These are phyloP conservation scores for Ambrosiella xylebori DNA, from an alignment of 2,329 filamentous ascomycete species.

Conservation along the genomic window DNA sequence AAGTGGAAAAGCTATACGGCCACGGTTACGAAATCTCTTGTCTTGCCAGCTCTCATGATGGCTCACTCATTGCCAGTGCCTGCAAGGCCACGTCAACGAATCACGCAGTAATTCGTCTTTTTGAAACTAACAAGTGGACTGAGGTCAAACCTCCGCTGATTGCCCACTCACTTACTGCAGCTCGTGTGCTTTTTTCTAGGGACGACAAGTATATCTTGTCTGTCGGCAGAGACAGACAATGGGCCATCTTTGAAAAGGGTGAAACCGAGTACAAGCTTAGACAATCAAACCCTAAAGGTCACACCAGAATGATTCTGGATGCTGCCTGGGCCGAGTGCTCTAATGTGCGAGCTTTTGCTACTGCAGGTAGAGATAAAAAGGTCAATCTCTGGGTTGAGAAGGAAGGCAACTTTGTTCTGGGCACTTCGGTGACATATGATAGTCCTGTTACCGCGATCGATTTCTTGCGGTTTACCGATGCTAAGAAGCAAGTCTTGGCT, in stretches of 20 bases:
- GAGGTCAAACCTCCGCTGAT: constrained; percentile 68
- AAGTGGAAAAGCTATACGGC: constrained; percentile 90
- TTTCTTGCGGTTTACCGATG: constrained; percentile 30
- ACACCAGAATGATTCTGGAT: constrained; percentile 82
- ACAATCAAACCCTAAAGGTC: constrained; percentile 62
- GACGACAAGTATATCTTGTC: constrained; percentile 65
- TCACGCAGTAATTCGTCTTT: constrained; percentile 84
- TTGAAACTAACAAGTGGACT: constrained; percentile 74
- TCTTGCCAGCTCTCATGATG: constrained; percentile 60
- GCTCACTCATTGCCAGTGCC: constrained; percentile 66
- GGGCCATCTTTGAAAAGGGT: constrained; percentile 57
- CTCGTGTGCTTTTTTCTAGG: constrained; percentile 59
- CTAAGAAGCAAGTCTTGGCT: constrained; percentile 26
- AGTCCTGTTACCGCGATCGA: constrained; percentile 55
- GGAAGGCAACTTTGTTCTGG: constrained; percentile 16
- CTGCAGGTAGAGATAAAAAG: constrained; percentile 75
- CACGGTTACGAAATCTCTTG: constrained; percentile 95
- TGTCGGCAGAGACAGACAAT: constrained; percentile 81
- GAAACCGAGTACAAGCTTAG: constrained; percentile 36
- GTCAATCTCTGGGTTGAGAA: constrained; percentile 51
- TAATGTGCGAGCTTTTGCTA: constrained; percentile 47
- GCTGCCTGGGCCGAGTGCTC: constrained; percentile 58
- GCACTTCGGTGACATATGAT: constrained; percentile 30
- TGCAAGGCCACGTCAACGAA: constrained; percentile 86
- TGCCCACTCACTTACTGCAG: constrained; percentile 77